Evolutionary conservation across 2,329 filamentous ascomycete genomes (phyloP).

Genomic region (Penicillium digitatum): DNA sequence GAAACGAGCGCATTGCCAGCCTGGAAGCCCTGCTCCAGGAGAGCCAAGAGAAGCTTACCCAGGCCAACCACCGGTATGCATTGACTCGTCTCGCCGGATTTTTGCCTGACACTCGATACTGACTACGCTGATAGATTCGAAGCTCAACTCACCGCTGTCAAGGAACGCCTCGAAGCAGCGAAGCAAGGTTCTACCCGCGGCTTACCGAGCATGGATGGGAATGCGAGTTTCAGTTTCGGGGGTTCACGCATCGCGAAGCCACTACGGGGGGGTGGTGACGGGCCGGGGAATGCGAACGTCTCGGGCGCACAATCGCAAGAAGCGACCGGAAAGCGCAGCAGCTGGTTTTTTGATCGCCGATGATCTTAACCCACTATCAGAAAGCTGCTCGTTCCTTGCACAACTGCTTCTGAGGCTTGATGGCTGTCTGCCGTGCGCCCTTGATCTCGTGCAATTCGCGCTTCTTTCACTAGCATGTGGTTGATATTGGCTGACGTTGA

Average conservation of each 20-base stretch:
- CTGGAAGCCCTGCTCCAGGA: conserved; percentile 89
- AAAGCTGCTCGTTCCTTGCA: conserved; percentile 15
- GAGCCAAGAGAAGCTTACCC: conserved; percentile 95
- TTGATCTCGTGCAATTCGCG: conserved; percentile 19
- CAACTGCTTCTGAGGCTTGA: conserved; percentile 16
- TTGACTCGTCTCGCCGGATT: conserved; percentile 4
- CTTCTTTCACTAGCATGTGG: conserved; percentile 20
- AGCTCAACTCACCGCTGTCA: conserved; percentile 91
- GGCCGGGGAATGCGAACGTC: conserved; percentile 32
- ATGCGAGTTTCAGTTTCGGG: conserved; percentile 68
- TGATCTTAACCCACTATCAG: conserved; percentile 25
- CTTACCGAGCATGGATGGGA: conserved; percentile 61
- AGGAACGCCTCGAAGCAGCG: conserved; percentile 92
- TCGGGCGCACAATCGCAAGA: conserved; percentile 64
- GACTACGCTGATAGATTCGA: conserved; percentile 67
- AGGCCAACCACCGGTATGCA: conserved; percentile 91
- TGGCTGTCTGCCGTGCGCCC: conserved; percentile 14
- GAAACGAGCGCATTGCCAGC: conserved; percentile 94
- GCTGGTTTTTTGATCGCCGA: conserved; percentile 50
- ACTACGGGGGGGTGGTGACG: conserved; percentile 51
- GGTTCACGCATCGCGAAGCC: conserved; percentile 62
- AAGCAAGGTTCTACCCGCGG: conserved; percentile 88
- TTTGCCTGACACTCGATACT: conserved; percentile 12
- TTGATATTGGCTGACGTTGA: conserved; percentile 3
- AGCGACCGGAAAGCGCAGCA: conserved; percentile 59